Percentiles rank a stretch among this genome's conserved stretches.
Evolutionary conservation across 352 stramenopile species (phyloP).

Genomic region (Globisporangium viniferum): DNA sequence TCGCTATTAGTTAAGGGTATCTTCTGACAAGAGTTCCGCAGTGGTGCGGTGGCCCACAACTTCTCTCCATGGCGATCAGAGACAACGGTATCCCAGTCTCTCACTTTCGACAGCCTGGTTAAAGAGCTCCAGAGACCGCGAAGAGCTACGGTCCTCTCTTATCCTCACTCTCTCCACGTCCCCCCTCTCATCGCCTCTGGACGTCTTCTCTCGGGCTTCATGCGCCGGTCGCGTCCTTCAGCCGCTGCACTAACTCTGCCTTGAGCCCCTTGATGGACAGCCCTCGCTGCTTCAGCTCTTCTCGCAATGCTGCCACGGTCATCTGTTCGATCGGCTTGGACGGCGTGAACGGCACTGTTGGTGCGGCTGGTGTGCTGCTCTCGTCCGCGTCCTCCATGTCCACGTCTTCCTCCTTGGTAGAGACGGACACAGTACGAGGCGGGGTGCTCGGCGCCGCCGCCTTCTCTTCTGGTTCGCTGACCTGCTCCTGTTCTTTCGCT

Average conservation of each 20-base stretch:
- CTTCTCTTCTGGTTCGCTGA: constrained; percentile 8
- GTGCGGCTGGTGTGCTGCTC: constrained; percentile 1
- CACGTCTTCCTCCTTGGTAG: constrained; percentile 25
- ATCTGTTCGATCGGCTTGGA: constrained; percentile 77
- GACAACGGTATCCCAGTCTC: background rate
- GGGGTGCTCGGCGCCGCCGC: constrained; percentile 12
- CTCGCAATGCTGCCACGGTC: constrained; percentile 64
- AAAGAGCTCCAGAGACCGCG: background rate
- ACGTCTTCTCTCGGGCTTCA: constrained; percentile 5
- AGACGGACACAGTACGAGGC: background rate
- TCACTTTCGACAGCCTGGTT: background rate
- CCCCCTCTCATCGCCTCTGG: too few species aligned
- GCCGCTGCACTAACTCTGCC: constrained; percentile 73
- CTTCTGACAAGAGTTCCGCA: background rate
- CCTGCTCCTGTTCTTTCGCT: constrained; percentile 19
- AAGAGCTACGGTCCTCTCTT: background rate
- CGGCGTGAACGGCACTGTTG: constrained; percentile 45
- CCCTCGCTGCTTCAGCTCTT: constrained; percentile 73
- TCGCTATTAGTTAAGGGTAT: background rate
- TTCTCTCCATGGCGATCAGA: background rate
- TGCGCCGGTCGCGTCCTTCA: constrained; percentile 55
- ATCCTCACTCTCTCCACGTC: background rate
- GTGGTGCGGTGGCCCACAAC: background rate
- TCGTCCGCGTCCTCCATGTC: constrained; percentile 47
- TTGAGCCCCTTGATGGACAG: constrained; percentile 83